Percentiles rank a stretch among this genome's conserved stretches.
Conservation (phyloP, 495 filamentous ascomycete genomes). For the Massariosphaeria phaeospora region DNA sequence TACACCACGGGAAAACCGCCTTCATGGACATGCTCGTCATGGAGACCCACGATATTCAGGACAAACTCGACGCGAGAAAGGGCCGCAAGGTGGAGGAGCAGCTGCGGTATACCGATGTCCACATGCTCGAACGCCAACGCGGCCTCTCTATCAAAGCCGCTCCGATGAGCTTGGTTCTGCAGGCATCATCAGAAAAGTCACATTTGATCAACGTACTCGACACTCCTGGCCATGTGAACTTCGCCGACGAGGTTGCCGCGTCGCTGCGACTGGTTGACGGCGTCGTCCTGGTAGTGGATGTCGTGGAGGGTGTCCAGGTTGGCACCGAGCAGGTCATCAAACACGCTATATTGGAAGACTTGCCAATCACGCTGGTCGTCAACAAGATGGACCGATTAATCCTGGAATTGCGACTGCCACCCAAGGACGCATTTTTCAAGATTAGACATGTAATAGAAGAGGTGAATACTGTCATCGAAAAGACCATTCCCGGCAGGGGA, state of each 20-base stretch:
- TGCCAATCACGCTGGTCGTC: constrained; percentile 83
- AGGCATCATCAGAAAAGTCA: constrained; percentile 86
- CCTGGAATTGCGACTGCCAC: constrained; percentile 88
- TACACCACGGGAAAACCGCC: constrained; percentile 96
- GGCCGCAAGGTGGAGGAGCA: constrained; percentile 85
- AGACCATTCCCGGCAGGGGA: constrained; percentile 75
- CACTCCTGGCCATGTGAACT: constrained; percentile 96
- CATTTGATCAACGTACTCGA: constrained; percentile 92
- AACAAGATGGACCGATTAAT: constrained; percentile 98
- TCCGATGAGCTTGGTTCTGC: constrained; percentile 90
- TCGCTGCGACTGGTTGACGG: constrained; percentile 85
- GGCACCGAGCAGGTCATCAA: constrained; percentile 97
- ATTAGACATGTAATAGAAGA: constrained; percentile 96
- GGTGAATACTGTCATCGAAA: constrained; percentile 93
- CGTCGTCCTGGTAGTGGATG: constrained; percentile 88
- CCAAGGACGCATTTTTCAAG: constrained; percentile 96
- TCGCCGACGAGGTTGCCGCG: constrained; percentile 91
- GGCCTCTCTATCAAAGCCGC: constrained; percentile 91
- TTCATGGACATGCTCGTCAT: constrained; percentile 98
- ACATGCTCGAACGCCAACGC: constrained; percentile 80
- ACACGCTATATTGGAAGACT: constrained; percentile 83
- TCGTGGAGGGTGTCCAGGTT: constrained; percentile 95
- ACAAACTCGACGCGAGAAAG: constrained; percentile 67
- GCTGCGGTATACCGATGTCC: constrained; percentile 88
- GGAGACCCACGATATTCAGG: constrained; percentile 84